Evolutionary conservation across 2,329 filamentous ascomycete species (phyloP), one percentile per base, ranked within the genome.

Genomic region (Aspergillus sp.): DNA sequence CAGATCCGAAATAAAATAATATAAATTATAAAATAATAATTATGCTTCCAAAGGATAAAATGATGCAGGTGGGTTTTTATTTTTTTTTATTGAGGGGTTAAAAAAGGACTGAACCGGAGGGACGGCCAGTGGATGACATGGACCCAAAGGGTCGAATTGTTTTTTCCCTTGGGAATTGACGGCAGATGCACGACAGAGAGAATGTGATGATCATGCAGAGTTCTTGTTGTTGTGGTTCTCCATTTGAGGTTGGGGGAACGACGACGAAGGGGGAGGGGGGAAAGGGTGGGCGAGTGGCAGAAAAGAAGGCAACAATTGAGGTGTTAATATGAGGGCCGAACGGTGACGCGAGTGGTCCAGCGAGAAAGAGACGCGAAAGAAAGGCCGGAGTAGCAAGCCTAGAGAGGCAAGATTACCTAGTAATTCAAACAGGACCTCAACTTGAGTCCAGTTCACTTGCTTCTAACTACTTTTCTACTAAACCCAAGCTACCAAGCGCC

Each of bases 1-100:
- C 63, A 65, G 66, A 69, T 69, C 67, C 56, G 56, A 68, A 58
- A 61, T 57, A 50, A 57, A 57, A 62, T 54, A 61, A 59, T 54
- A 61, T 58, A 5, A 36, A 36, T 15, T 15, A 36, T 42, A 36
- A 58, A 57, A 62, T 54, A 61, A 59, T 54, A 61, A 60, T 42
- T 23, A 36, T 55, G 17, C 42, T 55, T 55, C 39, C 53, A 25
- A 50, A 41, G 44, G 42, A 57, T 41, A 52, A 44, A 59, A 62
- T 53, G 56, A 62, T 63, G 57, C 59, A 60, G 50, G 62, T 62
- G 58, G 64, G 62, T 44, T 66, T 62, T 27, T 23, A 23, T 5
- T 6, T 23, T 25, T 25, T 59, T 60, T 66, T 63, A 63, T 59
- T 60, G 64, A 66, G 64, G 64, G 62, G 58, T 67, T 55, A 58